Evolutionary conservation across 2,329 filamentous ascomycete genomes (phyloP).

Genomic region (Dendryphion nanum): DNA sequence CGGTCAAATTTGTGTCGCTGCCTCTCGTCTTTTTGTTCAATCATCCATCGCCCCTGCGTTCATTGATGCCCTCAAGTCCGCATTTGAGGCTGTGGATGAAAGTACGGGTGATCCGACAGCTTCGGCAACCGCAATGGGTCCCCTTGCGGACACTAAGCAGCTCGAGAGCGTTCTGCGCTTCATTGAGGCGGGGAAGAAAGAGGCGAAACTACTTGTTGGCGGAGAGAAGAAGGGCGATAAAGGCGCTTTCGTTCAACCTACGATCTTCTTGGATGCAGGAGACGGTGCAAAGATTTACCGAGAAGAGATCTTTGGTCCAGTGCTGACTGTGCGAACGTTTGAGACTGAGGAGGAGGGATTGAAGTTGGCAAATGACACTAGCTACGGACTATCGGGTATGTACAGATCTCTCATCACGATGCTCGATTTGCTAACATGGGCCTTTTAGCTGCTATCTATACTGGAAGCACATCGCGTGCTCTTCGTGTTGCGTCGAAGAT

Average conservation of each 20-base stretch:
- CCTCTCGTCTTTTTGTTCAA: slow-evolving; percentile 29
- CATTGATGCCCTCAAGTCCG: slow-evolving; percentile 22
- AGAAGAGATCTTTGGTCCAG: slow-evolving; percentile 36
- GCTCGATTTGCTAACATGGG: background rate
- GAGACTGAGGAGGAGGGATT: slow-evolving; percentile 34
- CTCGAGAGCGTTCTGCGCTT: slow-evolving; percentile 28
- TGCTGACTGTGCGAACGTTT: slow-evolving; percentile 28
- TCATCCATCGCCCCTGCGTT: slow-evolving; percentile 27
- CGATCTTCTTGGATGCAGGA: slow-evolving; percentile 28
- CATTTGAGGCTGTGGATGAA: slow-evolving; percentile 11
- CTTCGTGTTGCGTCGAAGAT: slow-evolving; percentile 23
- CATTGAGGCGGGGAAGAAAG: slow-evolving; percentile 26
- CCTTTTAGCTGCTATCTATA: slow-evolving; percentile 16
- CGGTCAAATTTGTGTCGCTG: slow-evolving; percentile 25
- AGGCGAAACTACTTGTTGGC: slow-evolving; percentile 27
- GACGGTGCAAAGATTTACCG: slow-evolving; percentile 22
- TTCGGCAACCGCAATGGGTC: slow-evolving; percentile 24
- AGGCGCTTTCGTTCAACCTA: slow-evolving; percentile 27
- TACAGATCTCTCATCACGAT: slow-evolving; percentile 9
- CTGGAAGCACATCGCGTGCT: slow-evolving; percentile 15
- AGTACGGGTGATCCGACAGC: slow-evolving; percentile 16
- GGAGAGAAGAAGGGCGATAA: slow-evolving; percentile 26
- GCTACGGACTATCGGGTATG: slow-evolving; percentile 28
- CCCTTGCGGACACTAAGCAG: slow-evolving; percentile 26
- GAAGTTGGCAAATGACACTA: slow-evolving; percentile 29